Conservation (phyloP, 768 basidiomycete genomes). For the Auricularia auricula-judae region DNA sequence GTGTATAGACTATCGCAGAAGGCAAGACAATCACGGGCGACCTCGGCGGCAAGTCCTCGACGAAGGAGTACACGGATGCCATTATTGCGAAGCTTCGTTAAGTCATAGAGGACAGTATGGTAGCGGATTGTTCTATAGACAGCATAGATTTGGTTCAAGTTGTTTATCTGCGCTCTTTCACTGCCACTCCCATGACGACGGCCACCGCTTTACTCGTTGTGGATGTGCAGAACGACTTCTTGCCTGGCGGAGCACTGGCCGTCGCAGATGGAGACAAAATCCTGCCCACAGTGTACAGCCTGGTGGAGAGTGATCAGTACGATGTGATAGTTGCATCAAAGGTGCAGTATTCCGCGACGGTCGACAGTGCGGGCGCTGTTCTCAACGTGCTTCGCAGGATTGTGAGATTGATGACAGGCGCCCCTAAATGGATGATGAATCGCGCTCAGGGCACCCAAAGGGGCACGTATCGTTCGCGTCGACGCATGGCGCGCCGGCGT, state of each 20-base stretch:
- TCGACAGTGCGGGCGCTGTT: not conserved
- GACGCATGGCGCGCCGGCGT: slow-evolving; percentile 32
- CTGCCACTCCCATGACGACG: slow-evolving; percentile 23
- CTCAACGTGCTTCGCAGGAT: slow-evolving; percentile 17
- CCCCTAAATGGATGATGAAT: not conserved
- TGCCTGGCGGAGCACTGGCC: slow-evolving; percentile 57
- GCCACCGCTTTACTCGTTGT: slow-evolving; percentile 55
- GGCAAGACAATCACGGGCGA: slow-evolving; percentile 93
- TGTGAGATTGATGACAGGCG: slow-evolving; percentile 11
- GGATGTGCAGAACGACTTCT: slow-evolving; percentile 81
- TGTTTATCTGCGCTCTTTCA: slow-evolving; percentile 16
- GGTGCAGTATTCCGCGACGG: slow-evolving; percentile 14
- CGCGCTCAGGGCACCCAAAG: slow-evolving; percentile 23
- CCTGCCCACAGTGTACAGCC: slow-evolving; percentile 41
- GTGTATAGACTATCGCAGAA: slow-evolving; percentile 82
- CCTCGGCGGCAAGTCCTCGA: slow-evolving; percentile 85
- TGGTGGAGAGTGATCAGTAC: slow-evolving; percentile 33
- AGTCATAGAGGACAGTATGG: not conserved
- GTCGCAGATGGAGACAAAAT: slow-evolving; percentile 51
- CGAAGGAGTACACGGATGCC: slow-evolving; percentile 78
- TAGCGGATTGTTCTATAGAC: slow-evolving; percentile 1
- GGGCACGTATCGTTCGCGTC: slow-evolving; percentile 64
- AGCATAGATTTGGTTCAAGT: slow-evolving; percentile 1
- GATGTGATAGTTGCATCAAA: slow-evolving; percentile 27
- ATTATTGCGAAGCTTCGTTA: slow-evolving; percentile 62